These are phyloP conservation scores for Inonotus obliquus DNA, from an alignment of 1,284 basidiomycete species.

Conservation along the genomic window DNA sequence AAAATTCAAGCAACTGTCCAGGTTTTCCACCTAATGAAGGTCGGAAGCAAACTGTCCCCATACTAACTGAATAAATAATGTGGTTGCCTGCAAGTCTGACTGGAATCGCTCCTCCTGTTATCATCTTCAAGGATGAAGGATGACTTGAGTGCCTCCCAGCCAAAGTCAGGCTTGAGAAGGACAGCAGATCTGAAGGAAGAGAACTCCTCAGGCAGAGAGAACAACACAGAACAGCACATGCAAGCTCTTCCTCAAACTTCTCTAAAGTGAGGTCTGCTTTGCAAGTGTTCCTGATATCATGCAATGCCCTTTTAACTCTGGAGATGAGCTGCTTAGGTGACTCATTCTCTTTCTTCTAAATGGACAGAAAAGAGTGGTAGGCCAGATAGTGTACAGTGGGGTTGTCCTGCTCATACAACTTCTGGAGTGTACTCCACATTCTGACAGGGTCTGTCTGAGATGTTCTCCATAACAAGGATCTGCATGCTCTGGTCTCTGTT, in stretches of 20 bases:
- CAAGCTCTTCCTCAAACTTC: slow-evolving; percentile 1
- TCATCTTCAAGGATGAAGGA: not conserved
- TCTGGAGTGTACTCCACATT: not conserved
- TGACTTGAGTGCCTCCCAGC: not conserved
- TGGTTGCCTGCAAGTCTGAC: not conserved
- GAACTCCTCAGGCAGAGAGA: not conserved
- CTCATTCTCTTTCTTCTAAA: slow-evolving; percentile 1
- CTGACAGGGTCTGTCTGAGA: not conserved
- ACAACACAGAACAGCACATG: not conserved
- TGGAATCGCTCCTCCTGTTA: not conserved
- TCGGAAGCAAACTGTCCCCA: not conserved
- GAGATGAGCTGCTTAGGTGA: not conserved
- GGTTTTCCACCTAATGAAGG: slow-evolving; percentile 17
- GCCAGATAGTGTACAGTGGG: not conserved
- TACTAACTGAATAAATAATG: not conserved
- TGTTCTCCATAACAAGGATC: not conserved
- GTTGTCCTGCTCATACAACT: not conserved
- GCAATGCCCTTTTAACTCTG: not conserved
- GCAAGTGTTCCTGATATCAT: not conserved
- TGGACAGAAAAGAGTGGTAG: not conserved
- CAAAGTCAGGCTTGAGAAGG: not conserved
- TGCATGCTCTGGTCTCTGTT: not conserved
- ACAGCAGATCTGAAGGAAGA: not conserved
- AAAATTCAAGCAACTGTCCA: slow-evolving; percentile 25
- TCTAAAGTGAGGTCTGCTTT: not conserved